phyloP scores from a whole-genome alignment of 1,284 basidiomycete species.

The Apiotrichum sp. region DNA sequence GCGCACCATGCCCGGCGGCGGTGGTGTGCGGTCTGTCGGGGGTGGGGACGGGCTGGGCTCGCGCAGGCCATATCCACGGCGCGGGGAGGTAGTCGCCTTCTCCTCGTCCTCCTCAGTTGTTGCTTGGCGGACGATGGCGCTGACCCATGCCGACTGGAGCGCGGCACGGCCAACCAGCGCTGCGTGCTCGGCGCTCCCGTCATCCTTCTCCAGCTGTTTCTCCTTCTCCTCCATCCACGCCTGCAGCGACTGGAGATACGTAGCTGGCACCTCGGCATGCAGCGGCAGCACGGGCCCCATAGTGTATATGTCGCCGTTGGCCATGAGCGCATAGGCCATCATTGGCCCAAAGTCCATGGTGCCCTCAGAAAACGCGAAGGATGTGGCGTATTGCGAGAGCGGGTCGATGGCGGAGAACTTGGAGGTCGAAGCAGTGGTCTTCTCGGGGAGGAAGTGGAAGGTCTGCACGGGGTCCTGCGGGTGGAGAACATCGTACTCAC shows the following conservation, averaged over 20 bases:
- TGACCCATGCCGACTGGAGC: conserved; percentile 35
- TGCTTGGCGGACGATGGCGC: conserved; percentile 26
- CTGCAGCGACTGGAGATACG: conserved; percentile 30
- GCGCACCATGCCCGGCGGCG: conserved; percentile 23
- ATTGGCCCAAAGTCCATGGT: conserved; percentile 73
- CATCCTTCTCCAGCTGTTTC: conserved; percentile 11
- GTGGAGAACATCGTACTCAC: conserved; percentile 42
- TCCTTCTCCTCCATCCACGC: conserved; percentile 19
- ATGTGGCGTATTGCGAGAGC: conserved; percentile 64
- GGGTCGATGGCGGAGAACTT: conserved; percentile 66
- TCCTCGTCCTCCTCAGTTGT: conserved; percentile 9
- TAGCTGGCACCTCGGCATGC: conserved; percentile 60
- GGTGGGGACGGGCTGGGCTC: background rate
- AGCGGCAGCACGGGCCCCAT: conserved; percentile 88
- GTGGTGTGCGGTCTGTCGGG: conserved; percentile 1
- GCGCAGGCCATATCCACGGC: conserved; percentile 3
- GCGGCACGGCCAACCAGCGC: conserved; percentile 16
- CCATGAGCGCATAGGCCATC: conserved; percentile 80
- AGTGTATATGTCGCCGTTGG: conserved; percentile 83
- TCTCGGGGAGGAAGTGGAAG: conserved; percentile 34
- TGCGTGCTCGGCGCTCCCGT: conserved; percentile 19
- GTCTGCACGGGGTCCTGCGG: conserved; percentile 36
- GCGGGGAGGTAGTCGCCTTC: conserved; percentile 2
- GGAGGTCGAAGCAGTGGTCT: conserved; percentile 8
- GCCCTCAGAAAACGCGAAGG: conserved; percentile 58